These are phyloP conservation scores for Apophysomyces variabilis DNA, from an alignment of 371 early-diverging fungal species.

Conservation along the genomic window DNA sequence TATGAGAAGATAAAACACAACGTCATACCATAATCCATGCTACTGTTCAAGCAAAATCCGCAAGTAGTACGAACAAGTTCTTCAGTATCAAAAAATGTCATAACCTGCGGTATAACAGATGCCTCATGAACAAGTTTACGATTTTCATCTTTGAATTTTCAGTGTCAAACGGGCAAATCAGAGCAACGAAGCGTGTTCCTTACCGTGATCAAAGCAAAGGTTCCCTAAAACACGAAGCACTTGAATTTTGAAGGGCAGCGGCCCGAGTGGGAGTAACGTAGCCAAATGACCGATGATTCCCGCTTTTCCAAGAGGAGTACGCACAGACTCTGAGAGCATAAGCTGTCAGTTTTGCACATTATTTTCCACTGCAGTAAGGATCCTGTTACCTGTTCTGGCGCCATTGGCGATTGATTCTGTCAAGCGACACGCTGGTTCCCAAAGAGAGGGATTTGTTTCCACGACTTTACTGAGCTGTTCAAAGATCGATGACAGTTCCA, in stretches of 20 bases:
- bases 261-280: conserved; percentile 32
- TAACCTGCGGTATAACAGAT: conserved; percentile 47
- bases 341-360: not conserved
- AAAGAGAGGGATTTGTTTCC: not conserved
- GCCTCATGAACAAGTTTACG: conserved; percentile 65
- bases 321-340: conserved; percentile 42
- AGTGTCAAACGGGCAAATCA: not conserved
- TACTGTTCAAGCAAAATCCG: conserved; percentile 75
- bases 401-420: conserved; percentile 16
- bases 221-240: conserved; percentile 77
- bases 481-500: conserved; percentile 3
- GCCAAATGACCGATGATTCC: conserved; percentile 41
- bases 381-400: conserved; percentile 12
- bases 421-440: conserved; percentile 8
- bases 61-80: conserved; percentile 60
- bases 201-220: conserved; percentile 82
- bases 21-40: conserved; percentile 74
- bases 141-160: conserved; percentile 58
- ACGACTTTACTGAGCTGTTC: not conserved
- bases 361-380: not conserved
- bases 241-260: conserved; percentile 54
- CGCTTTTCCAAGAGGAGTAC: conserved; percentile 55
- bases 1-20: not conserved
- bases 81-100: conserved; percentile 38
- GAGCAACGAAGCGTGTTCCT: conserved; percentile 1